Percentiles rank a stretch among this genome's conserved stretches.
Conservation (phyloP, 768 basidiomycete species). For the Antrodiella citrinella region DNA sequence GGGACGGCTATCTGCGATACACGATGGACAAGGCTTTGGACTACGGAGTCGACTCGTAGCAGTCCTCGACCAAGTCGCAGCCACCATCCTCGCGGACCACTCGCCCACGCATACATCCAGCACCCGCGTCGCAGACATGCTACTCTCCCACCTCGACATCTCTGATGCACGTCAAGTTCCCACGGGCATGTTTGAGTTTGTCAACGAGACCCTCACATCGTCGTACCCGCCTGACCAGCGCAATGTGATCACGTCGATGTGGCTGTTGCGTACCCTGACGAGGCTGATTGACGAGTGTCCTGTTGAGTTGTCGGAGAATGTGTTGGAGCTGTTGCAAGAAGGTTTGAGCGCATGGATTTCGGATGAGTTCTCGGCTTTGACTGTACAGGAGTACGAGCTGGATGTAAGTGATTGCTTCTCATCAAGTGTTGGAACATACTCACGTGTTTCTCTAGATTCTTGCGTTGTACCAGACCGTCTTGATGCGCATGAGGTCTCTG, state of each 20-base stretch:
- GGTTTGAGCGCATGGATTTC: conserved; percentile 55
- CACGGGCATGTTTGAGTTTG: conserved; percentile 43
- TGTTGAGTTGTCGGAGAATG: conserved; percentile 30
- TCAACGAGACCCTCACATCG: conserved; percentile 48
- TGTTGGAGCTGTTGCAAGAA: conserved; percentile 45
- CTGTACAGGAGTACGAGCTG: conserved; percentile 44
- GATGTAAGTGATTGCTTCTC: conserved; percentile 36
- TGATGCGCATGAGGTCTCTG: conserved; percentile 44
- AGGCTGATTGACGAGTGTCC: conserved; percentile 51
- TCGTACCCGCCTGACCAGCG: conserved; percentile 60
- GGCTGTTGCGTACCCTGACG: conserved; percentile 53
- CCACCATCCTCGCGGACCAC: conserved; percentile 33
- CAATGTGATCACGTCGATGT: conserved; percentile 46
- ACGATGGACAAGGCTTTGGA: conserved; percentile 52
- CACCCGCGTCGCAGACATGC: conserved; percentile 51
- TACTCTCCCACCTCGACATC: conserved; percentile 48
- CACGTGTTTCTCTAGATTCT: conserved; percentile 37
- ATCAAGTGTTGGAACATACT: neutral
- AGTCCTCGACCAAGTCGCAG: conserved; percentile 52
- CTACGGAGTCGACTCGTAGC: conserved; percentile 43
- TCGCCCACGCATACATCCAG: conserved; percentile 32
- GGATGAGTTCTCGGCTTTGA: conserved; percentile 46
- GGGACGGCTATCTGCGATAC: conserved; percentile 51
- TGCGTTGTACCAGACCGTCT: conserved; percentile 52
- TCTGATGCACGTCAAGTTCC: conserved; percentile 47